A percentile compares a stretch with the other conserved stretches of the same genome.
phyloP scores from a whole-genome alignment of 345 rosid species.

The Turritis glabra region DNA sequence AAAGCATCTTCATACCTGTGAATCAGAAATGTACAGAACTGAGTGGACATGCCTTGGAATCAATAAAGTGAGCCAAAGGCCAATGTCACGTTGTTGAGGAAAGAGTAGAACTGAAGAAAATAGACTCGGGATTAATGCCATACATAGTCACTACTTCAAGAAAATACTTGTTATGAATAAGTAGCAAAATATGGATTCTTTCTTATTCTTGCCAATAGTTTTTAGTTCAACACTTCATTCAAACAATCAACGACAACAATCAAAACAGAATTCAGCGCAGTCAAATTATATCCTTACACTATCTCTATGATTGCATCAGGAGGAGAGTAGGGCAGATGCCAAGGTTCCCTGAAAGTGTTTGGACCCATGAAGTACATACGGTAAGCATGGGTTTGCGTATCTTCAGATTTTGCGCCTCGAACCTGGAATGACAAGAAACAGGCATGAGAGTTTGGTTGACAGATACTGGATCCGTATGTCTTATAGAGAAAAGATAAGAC shows the following conservation, averaged over 20 bases:
- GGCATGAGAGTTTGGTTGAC: conserved; percentile 17
- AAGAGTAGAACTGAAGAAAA: background rate
- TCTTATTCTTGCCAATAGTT: background rate
- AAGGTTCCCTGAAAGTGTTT: conserved; percentile 93
- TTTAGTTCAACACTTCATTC: conserved; percentile 26
- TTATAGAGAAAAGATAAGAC: background rate
- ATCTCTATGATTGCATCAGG: conserved; percentile 88
- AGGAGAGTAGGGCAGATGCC: conserved; percentile 97
- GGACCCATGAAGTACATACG: conserved; percentile 98
- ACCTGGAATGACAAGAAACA: conserved; percentile 54
- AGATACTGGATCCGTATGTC: conserved; percentile 8
- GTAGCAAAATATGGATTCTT: background rate
- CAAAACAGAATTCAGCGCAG: conserved; percentile 7
- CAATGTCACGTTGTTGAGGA: conserved; percentile 8
- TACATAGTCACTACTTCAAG: background rate
- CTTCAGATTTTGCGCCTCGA: conserved; percentile 88
- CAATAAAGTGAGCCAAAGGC: conserved; percentile 10
- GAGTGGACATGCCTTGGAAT: conserved; percentile 10
- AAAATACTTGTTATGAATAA: background rate
- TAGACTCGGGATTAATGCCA: background rate
- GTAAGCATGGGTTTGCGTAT: conserved; percentile 91
- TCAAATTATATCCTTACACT: conserved; percentile 64
- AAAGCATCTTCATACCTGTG: conserved; percentile 97
- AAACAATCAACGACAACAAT: conserved; percentile 29
- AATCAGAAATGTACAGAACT: conserved; percentile 25